Conservation (phyloP, 2,329 filamentous ascomycete genomes). For the Rachicladosporium sp. region DNA sequence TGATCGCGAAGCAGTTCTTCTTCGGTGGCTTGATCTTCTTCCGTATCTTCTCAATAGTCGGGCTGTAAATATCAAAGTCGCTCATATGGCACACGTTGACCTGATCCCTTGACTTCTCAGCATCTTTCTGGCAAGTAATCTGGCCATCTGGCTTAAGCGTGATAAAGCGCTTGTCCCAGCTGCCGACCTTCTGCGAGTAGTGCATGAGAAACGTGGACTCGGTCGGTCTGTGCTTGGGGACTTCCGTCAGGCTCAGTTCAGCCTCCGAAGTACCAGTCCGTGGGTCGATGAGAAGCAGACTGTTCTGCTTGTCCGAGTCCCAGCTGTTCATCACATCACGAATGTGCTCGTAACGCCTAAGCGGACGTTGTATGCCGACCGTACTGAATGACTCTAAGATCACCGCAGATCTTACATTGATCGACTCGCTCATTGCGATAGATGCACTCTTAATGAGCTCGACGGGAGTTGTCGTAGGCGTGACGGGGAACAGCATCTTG, state of each 20-base stretch:
- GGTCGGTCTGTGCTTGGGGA: conserved; percentile 49
- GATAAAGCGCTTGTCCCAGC: conserved; percentile 79
- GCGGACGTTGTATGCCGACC: conserved; percentile 66
- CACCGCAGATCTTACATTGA: conserved; percentile 55
- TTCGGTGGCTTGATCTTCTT: conserved; percentile 73
- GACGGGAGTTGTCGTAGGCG: conserved; percentile 57
- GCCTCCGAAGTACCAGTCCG: conserved; percentile 40
- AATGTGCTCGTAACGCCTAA: conserved; percentile 76
- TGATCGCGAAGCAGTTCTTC: conserved; percentile 73
- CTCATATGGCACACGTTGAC: conserved; percentile 69
- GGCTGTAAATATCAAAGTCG: conserved; percentile 83
- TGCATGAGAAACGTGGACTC: conserved; percentile 62
- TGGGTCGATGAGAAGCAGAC: conserved; percentile 51
- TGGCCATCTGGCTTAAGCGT: conserved; percentile 65
- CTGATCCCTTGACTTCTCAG: conserved; percentile 52
- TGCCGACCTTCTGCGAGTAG: conserved; percentile 68
- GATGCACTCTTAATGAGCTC: conserved; percentile 61
- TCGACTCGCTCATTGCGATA: conserved; percentile 48
- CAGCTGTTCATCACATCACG: conserved; percentile 87
- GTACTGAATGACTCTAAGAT: conserved; percentile 64
- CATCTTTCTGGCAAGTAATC: conserved; percentile 57
- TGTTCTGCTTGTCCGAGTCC: conserved; percentile 70
- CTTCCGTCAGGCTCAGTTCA: conserved; percentile 54
- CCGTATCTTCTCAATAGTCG: conserved; percentile 53
- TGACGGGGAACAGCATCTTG: conserved; percentile 59